Evolutionary conservation across 768 basidiomycete genomes (phyloP).

Genomic region (Roridomyces roridus): DNA sequence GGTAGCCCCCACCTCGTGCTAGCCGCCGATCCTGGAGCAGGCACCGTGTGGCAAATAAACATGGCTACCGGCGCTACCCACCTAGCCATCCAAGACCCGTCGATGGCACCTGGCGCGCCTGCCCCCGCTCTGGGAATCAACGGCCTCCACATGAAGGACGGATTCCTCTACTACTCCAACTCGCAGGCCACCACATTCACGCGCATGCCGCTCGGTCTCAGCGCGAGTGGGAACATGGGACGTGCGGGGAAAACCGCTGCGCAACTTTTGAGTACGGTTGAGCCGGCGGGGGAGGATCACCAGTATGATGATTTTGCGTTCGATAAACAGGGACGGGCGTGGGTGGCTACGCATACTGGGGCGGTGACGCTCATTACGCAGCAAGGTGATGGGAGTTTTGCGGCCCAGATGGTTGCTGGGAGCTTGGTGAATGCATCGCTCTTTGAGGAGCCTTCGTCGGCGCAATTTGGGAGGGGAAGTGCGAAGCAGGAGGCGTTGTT

Average conservation of each 20-base stretch:
- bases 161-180: constrained; percentile 9
- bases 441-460: constrained; percentile 5
- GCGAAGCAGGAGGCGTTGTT: neutral
- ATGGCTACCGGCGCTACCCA: no score
- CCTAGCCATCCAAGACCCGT: constrained; percentile 7
- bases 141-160: constrained; percentile 9
- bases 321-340: constrained; percentile 1
- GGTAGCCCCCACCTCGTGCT: constrained; percentile 14
- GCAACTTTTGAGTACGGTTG: neutral
- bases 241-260: neutral
- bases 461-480: neutral
- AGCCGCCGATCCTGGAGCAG: constrained; percentile 5
- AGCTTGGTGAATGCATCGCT: neutral
- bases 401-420: neutral
- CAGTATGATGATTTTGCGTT: constrained; percentile 13
- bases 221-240: constrained; percentile 6
- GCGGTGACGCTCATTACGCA: neutral
- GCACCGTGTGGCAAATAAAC: constrained; percentile 11
- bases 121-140: constrained; percentile 2
- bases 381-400: neutral
- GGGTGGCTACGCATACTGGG: constrained; percentile 13
- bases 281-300: neutral
- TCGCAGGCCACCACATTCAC: constrained; percentile 6
- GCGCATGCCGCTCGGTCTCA: constrained; percentile 10
- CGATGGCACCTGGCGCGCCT: constrained; percentile 5